Conservation (phyloP, 768 basidiomycete genomes). For the Leccinum ochraceum region DNA sequence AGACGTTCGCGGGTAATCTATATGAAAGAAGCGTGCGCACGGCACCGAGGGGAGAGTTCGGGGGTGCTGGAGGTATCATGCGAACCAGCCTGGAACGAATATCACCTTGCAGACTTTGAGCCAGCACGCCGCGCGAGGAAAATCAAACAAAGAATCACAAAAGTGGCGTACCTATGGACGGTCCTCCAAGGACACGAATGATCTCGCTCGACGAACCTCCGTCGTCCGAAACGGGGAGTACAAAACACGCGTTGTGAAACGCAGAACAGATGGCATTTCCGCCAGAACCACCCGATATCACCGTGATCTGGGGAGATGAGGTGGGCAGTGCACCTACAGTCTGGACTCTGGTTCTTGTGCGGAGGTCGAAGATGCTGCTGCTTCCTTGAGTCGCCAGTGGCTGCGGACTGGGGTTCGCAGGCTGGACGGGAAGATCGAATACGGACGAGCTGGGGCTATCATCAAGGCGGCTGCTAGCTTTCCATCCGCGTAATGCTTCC, state of each 20-base stretch:
- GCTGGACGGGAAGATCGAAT: constrained; percentile 68
- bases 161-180: constrained; percentile 65
- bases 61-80: constrained; percentile 69
- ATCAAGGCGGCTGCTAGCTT: constrained; percentile 13
- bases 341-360: constrained; percentile 2
- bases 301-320: constrained; percentile 51
- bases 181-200: constrained; percentile 85
- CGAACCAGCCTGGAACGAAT: constrained; percentile 88
- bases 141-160: constrained; percentile 15
- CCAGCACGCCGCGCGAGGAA: constrained; percentile 11
- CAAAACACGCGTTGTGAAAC: constrained; percentile 75
- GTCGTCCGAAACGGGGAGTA: constrained; percentile 93
- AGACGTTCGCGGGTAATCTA: constrained; percentile 67
- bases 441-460: constrained; percentile 70
- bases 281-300: constrained; percentile 94
- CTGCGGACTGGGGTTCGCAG: constrained; percentile 20
- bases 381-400: constrained; percentile 19
- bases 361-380: constrained; percentile 3
- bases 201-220: constrained; percentile 96
- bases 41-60: constrained; percentile 63
- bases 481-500: constrained; percentile 17
- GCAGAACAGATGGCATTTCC: constrained; percentile 90
- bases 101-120: constrained; percentile 54
- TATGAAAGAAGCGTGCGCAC: constrained; percentile 79
- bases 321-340: constrained; percentile 6